A percentile compares a stretch with the other conserved stretches of the same genome.
Evolutionary conservation across 1,284 basidiomycete species (phyloP).

Genomic region (Puccinia brachypodii): DNA sequence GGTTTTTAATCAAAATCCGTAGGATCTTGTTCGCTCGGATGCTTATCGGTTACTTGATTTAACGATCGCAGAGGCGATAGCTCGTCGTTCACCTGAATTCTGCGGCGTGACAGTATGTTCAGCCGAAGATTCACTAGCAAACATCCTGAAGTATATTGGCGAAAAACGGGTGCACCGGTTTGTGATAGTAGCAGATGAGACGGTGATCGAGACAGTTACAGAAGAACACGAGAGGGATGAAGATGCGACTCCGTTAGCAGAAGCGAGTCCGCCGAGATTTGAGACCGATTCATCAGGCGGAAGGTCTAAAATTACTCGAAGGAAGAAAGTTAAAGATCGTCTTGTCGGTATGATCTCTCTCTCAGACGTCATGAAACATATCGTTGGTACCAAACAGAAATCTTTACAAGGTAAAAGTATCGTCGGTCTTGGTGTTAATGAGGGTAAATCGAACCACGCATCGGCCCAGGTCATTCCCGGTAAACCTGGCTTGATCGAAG

Average conservation of each 20-base stretch:
- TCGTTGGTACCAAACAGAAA: slow-evolving; percentile 63
- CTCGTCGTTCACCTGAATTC: slow-evolving; percentile 86
- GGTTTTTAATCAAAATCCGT: not conserved
- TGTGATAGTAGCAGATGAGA: slow-evolving; percentile 69
- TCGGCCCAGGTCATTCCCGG: not conserved
- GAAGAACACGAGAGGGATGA: slow-evolving; percentile 10
- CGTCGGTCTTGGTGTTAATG: slow-evolving; percentile 37
- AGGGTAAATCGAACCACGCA: not conserved
- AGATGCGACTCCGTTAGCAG: slow-evolving; percentile 40
- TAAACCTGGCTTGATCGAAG: not conserved
- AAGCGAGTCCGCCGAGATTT: slow-evolving; percentile 14
- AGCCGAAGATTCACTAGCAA: slow-evolving; percentile 87
- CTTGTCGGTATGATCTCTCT: slow-evolving; percentile 85
- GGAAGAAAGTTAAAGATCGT: slow-evolving; percentile 65
- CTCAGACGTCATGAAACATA: slow-evolving; percentile 82
- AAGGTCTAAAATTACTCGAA: not conserved
- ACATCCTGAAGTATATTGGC: slow-evolving; percentile 86
- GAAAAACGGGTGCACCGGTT: slow-evolving; percentile 89
- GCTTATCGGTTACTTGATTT: slow-evolving; percentile 91
- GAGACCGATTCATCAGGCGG: not conserved
- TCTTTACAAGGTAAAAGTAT: slow-evolving; percentile 50
- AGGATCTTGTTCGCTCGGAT: slow-evolving; percentile 72
- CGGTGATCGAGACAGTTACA: not conserved
- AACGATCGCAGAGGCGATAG: slow-evolving; percentile 90
- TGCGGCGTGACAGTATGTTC: slow-evolving; percentile 95